These are phyloP conservation scores for Vigna hirtella DNA, from an alignment of 306 rosid genomes.

Conservation along the genomic window DNA sequence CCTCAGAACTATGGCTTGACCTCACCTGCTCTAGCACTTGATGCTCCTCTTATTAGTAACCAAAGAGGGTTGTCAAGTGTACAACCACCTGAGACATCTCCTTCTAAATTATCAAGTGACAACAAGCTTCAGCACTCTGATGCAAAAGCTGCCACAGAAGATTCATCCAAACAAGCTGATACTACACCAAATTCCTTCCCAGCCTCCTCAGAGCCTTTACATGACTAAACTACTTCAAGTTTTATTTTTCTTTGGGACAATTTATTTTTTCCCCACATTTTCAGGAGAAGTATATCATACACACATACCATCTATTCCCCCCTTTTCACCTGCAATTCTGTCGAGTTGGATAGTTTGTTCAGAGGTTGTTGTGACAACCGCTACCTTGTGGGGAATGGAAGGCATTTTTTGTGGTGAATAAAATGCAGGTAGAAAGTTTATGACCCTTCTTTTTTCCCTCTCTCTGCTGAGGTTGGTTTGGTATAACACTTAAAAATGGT, in stretches of 20 bases:
- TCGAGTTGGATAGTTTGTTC: constrained; percentile 57
- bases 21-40: constrained; percentile 55
- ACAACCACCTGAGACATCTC: constrained; percentile 60
- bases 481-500: constrained; percentile 22
- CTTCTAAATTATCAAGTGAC: constrained; percentile 59
- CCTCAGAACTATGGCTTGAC: constrained; percentile 65
- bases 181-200: constrained; percentile 53
- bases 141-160: constrained; percentile 53
- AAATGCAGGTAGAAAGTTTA: constrained; percentile 80
- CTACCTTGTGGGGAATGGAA: constrained; percentile 60
- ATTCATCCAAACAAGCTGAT: constrained; percentile 59
- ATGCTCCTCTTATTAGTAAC: constrained; percentile 57
- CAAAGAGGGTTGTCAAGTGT: constrained; percentile 53
- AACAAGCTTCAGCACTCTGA: constrained; percentile 59
- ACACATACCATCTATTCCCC: constrained; percentile 73
- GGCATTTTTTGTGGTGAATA: constrained; percentile 86
- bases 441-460: constrained; percentile 31
- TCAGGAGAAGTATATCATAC: constrained; percentile 64
- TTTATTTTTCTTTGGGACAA: constrained; percentile 45
- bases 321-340: constrained; percentile 70
- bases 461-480: constrained; percentile 29
- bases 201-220: constrained; percentile 62
- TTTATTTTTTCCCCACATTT: constrained; percentile 40
- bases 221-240: constrained; percentile 61
- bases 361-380: constrained; percentile 57